Evolutionary conservation across 148 eudicot genomes (phyloP).

Genomic region (Vaccinium macrocarpon): DNA sequence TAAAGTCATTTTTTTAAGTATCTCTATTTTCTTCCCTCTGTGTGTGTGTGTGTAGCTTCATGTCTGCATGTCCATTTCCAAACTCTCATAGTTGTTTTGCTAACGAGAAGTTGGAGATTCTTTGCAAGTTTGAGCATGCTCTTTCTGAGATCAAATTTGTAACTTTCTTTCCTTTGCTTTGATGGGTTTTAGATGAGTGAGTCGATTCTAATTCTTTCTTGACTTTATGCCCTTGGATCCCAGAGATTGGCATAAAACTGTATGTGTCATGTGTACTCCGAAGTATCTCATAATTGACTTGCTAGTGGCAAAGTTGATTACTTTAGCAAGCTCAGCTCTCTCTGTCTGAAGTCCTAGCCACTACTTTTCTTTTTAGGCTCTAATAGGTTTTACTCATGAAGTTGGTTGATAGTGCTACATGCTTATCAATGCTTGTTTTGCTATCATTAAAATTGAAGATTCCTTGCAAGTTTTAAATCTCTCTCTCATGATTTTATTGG

Average conservation of each 20-base stretch:
- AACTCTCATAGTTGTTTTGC: conserved; percentile 3
- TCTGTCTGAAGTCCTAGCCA: neutral
- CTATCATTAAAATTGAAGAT: neutral
- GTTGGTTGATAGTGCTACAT: neutral
- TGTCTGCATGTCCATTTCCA: neutral
- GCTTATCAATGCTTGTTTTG: neutral
- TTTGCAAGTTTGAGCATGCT: conserved; percentile 2
- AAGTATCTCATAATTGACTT: conserved; percentile 2
- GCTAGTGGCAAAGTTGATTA: neutral
- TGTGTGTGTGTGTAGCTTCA: neutral
- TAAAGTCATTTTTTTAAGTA: neutral
- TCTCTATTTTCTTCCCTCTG: neutral
- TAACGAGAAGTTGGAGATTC: conserved; percentile 6
- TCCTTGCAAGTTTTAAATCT: conserved; percentile 3
- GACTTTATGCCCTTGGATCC: neutral
- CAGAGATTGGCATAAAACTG: conserved; percentile 48
- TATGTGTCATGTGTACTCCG: neutral
- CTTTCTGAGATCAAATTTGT: neutral
- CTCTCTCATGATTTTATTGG: neutral
- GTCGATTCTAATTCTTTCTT: neutral
- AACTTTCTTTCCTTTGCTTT: neutral
- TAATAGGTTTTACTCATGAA: neutral
- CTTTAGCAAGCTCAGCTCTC: neutral
- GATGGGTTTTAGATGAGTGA: neutral
- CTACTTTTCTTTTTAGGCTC: neutral